A percentile compares a stretch with the other conserved stretches of the same genome.
Conservation (phyloP, 306 rosid species). For the Trichosanthes cucumerina region DNA sequence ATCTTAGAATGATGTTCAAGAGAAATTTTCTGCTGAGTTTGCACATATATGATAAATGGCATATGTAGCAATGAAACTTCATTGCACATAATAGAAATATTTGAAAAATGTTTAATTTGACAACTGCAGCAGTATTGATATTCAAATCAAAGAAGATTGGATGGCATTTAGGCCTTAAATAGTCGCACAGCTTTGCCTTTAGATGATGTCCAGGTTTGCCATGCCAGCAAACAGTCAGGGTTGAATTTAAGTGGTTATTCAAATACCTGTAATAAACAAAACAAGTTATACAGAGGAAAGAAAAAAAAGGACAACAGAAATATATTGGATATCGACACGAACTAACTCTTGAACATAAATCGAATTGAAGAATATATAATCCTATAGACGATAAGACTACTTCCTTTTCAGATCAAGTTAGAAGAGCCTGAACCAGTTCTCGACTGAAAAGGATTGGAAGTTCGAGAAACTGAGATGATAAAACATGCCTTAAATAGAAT, state of each 20-base stretch:
- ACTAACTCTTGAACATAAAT: not conserved
- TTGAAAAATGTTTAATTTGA: constrained; percentile 70
- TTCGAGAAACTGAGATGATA: not conserved
- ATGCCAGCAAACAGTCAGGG: constrained; percentile 67
- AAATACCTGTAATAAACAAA: constrained; percentile 52
- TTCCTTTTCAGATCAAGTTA: not conserved
- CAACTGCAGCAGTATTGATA: constrained; percentile 70
- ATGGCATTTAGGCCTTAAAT: constrained; percentile 78
- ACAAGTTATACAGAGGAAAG: constrained; percentile 15
- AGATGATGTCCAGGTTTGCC: constrained; percentile 44
- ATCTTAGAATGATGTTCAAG: constrained; percentile 31
- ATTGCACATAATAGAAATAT: constrained; percentile 63
- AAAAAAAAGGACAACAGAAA: not conserved
- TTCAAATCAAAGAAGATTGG: constrained; percentile 76
- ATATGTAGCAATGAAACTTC: constrained; percentile 71
- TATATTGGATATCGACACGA: not conserved
- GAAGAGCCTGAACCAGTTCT: not conserved
- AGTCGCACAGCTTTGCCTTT: constrained; percentile 45
- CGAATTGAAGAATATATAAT: not conserved
- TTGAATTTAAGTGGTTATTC: constrained; percentile 53
- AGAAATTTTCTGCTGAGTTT: constrained; percentile 26
- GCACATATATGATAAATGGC: constrained; percentile 53
- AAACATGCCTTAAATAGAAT: not conserved
- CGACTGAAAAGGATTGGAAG: not conserved
- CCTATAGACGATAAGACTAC: not conserved